Conservation (phyloP, 495 filamentous ascomycete species). For the Lineolata rhizophorae region DNA sequence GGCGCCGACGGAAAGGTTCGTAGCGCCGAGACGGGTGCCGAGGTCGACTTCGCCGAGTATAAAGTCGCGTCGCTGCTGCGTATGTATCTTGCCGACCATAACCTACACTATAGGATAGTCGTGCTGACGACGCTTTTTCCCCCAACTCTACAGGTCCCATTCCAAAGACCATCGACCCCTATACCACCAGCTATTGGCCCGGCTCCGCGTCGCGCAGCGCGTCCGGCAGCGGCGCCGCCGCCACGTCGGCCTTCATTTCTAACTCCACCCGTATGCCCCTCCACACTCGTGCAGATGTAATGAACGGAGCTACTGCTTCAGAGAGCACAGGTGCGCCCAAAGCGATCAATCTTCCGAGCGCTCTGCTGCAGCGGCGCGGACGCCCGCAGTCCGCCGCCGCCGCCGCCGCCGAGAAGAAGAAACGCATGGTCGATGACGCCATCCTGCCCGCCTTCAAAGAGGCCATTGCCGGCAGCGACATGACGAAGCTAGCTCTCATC, state of each 20-base stretch:
- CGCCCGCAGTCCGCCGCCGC: too few relatives aligned
- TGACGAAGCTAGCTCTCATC: constrained; percentile 53
- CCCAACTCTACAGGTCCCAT: constrained; percentile 14
- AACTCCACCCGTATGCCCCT: background rate
- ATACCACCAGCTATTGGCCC: constrained; percentile 60
- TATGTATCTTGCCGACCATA: constrained; percentile 20
- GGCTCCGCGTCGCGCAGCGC: background rate
- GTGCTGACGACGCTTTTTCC: constrained; percentile 6
- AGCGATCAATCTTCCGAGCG: too few relatives aligned
- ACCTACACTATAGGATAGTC: constrained; percentile 3
- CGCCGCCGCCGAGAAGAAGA: too few relatives aligned
- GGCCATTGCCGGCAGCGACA: constrained; percentile 42
- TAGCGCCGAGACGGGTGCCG: constrained; percentile 20
- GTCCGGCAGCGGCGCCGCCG: background rate
- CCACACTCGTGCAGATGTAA: too few relatives aligned
- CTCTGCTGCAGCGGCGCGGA: too few relatives aligned
- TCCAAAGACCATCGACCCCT: constrained; percentile 54
- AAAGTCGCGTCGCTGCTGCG: constrained; percentile 52
- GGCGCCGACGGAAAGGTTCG: constrained; percentile 24
- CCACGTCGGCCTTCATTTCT: background rate
- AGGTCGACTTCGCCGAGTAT: constrained; percentile 28
- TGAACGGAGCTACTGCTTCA: too few relatives aligned
- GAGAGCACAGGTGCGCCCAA: too few relatives aligned
- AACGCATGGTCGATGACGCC: constrained; percentile 34
- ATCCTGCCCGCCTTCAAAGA: constrained; percentile 51